Conservation (phyloP, 1,284 basidiomycete genomes). For the Rhodotorula sp. region DNA sequence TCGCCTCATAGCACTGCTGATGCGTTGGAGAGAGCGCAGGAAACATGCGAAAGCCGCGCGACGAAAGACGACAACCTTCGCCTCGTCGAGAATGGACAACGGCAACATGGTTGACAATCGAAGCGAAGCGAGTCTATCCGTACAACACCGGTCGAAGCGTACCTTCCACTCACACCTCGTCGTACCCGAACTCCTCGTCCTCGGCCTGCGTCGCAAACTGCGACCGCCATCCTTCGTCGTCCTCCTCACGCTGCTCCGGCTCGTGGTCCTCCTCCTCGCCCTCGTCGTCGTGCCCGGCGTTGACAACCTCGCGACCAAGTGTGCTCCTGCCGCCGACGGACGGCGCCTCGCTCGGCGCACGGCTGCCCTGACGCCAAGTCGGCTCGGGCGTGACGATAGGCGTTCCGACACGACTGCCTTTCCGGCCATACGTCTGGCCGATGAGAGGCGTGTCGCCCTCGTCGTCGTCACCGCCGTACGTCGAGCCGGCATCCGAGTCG, state of each 20-base stretch:
- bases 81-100: too few species aligned
- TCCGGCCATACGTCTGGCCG: constrained; percentile 21
- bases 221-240: constrained; percentile 1
- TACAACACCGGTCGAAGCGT: too few species aligned
- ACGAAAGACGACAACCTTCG: too few species aligned
- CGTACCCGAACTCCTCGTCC: constrained; percentile 11
- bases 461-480: constrained; percentile 53
- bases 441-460: constrained; percentile 21
- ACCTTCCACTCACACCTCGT: constrained; percentile 6
- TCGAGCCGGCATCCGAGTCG: constrained; percentile 50
- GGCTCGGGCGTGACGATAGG: constrained; percentile 25
- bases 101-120: too few species aligned
- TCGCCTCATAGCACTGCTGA: too few species aligned
- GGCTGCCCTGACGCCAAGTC: constrained; percentile 20
- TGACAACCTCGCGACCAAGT: constrained; percentile 46
- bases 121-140: too few species aligned
- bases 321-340: constrained; percentile 49
- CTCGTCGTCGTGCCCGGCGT: constrained; percentile 45
- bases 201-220: constrained; percentile 2
- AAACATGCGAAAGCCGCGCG: too few species aligned
- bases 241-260: constrained; percentile 7
- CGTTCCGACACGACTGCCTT: background rate
- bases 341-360: constrained; percentile 11
- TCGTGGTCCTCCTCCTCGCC: background rate
- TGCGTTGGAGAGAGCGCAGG: too few species aligned